Base-by-base conservation (phyloP, 1,284 basidiomycete genomes). In the Coniferiporia sulphurascens region DNA sequence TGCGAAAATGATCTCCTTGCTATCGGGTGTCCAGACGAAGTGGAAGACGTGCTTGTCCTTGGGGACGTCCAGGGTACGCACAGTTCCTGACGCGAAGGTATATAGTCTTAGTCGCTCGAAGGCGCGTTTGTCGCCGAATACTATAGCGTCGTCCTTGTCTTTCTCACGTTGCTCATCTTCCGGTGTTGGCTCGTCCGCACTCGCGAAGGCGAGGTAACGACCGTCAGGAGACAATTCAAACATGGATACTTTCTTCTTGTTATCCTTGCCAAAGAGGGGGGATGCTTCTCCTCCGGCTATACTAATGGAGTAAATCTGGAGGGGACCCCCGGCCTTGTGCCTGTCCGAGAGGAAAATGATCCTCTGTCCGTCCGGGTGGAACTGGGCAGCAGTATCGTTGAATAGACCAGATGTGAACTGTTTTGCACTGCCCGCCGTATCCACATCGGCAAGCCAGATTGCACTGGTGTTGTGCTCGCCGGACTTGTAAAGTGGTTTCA, bases 301-400 rank as follows among this genome's bases (percentile, higher is more conserved):
- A 15, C 35, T 52, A 2, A 63, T 57, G 1, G 56, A 51, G 38
- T 65, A 66, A 13, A 66, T 27, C 35, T 64, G 63, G 13, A 21
- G 36, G 12, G 62, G 54, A 9, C 63, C 64, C 15, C 62, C 64
- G n/a, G 58, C 44, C 50, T 64, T 63, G 43, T 63, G 59, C 44
- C 65, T 57, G 43, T 64, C 62, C 41, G 63, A 64, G 34, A 66
- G 55, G 45, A 65, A 64, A 44, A 58, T 50, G 13, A 64, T n/a
- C 22, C 38, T 58, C 35, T 62, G 56, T 17, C 55, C 57, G 41
- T 64, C 56, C 5, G 62, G 62, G 52, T 59, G 52, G 57, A 63
- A 65, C 9, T 34, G 38, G 6, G 60, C 36, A 21, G 49, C 22
- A 12, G 17, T 34, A 38, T 65, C 64, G 48, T 65, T 62, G 55